Evolutionary conservation across 2,329 filamentous ascomycete species (phyloP).

Genomic region (Cytospora chrysosperma): DNA sequence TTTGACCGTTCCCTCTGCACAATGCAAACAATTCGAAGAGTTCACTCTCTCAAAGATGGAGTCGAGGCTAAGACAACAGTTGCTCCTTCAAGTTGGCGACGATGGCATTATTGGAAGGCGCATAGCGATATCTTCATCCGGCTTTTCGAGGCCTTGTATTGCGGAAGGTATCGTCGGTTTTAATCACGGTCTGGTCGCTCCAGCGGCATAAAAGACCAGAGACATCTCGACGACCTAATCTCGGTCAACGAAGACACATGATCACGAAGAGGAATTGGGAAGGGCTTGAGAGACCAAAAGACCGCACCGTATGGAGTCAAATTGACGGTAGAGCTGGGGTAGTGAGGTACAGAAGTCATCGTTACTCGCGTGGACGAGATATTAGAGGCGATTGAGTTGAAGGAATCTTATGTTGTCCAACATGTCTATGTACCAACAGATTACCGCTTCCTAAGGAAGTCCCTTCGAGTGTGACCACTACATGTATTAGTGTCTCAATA

Average conservation of each 20-base stretch:
- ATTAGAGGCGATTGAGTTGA: no score
- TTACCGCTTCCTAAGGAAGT: no score
- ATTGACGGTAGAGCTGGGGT: no score
- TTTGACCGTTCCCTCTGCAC: constrained; percentile 9
- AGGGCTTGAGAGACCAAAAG: neutral
- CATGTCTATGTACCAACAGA: no score
- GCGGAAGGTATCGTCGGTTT: constrained; percentile 24
- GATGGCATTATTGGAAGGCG: constrained; percentile 23
- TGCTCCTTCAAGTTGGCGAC: constrained; percentile 18
- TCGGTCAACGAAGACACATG: no score
- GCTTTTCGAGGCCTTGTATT: neutral
- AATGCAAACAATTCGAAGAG: constrained; percentile 6
- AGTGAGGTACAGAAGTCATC: no score
- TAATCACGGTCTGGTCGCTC: constrained; percentile 11
- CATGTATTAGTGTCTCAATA: no score
- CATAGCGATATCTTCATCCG: constrained; percentile 10
- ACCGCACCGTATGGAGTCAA: no score
- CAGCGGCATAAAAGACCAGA: constrained; percentile 1
- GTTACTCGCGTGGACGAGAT: neutral
- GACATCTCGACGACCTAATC: neutral
- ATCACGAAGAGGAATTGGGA: neutral
- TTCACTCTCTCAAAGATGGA: constrained; percentile 11
- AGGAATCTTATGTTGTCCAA: no score
- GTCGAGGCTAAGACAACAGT: constrained; percentile 8
- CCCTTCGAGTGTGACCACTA: no score